Evolutionary conservation across 2,329 filamentous ascomycete species (phyloP).

Genomic region (Microcyclospora pomicola): DNA sequence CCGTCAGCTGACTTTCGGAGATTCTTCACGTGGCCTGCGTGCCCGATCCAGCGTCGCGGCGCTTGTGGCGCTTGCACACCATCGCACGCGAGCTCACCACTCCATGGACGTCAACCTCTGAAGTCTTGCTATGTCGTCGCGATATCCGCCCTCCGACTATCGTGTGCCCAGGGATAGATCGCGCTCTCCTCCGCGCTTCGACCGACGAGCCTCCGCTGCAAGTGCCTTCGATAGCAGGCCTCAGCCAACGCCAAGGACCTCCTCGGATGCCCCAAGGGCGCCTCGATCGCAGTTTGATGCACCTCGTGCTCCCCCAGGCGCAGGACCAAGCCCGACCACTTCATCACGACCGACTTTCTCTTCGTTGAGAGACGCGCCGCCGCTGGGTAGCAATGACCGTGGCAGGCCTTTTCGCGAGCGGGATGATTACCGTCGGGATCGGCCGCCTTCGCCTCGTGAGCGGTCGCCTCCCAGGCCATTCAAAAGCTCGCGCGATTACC

Average conservation of each 20-base stretch:
- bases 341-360: conserved; percentile 10
- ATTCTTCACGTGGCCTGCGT: too few species aligned
- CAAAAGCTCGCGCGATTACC: conserved; percentile 48
- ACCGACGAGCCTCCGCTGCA: conserved; percentile 54
- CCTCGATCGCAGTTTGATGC: conserved; percentile 66
- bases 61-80: not conserved
- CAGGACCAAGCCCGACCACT: conserved; percentile 46
- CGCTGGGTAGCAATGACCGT: conserved; percentile 44
- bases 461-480: conserved; percentile 47
- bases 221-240: conserved; percentile 17
- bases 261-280: conserved; percentile 58
- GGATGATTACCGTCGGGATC: conserved; percentile 40
- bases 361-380: conserved; percentile 39
- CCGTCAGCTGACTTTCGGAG: not conserved
- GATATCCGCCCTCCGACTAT: conserved; percentile 26
- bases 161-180: conserved; percentile 49
- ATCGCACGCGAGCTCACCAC: too few species aligned
- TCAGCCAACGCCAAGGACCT: conserved; percentile 12
- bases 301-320: conserved; percentile 25
- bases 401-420: conserved; percentile 43
- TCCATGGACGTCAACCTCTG: too few species aligned
- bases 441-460: conserved; percentile 48
- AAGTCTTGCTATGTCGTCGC: conserved; percentile 10
- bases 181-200: conserved; percentile 58
- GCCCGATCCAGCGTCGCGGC: not conserved